Evolutionary conservation across 805 yeast genomes (phyloP), one percentile per base, ranked within the genome.

Genomic region (Candida nonsorbophila): DNA sequence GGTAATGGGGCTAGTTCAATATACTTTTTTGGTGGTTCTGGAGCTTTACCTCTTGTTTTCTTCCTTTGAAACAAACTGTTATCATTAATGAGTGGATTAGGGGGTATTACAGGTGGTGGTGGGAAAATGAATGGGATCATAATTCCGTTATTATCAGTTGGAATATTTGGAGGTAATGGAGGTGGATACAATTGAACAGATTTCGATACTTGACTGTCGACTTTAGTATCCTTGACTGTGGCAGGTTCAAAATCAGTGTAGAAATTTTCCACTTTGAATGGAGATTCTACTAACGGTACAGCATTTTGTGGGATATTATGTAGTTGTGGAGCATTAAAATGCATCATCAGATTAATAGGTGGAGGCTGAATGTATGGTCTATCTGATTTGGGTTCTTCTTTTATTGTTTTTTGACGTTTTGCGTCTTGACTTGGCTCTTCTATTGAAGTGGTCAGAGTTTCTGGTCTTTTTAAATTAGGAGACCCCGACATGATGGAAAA

Each of bases 51-150:
- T 24, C 24, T 18, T 6, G 16, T 21, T n/a, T 19, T 8, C 9
- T 25, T 10, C 17, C 10, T 19, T 17, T 16, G 14, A 14, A 36
- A 36, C 13, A 23, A 19, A 5, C 15, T 23, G 11, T 35, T 29
- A 23, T 35, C 45, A 15, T 40, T 38, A 7, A 40, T 33, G 10
- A 33, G 23, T 6, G 58, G 48, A 32, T 49, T 51, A 1, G 55
- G 55, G 23, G 47, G 38, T 8, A 62, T 40, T 4, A 49, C 35
- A 4, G 69, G 69, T 4, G 69, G 63, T 7, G 67, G 61, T 2
- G 71, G 71, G 36, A 43, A 64, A 5, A 64, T 58, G 34, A 64
- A 62, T 8, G 71, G 71, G 6, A 64, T 55, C 67, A 62, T 60
- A 2, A 62, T 46, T 0, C 69, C 68, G 11, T 44, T 41, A 5